Evolutionary conservation across 78 protist genomes (phyloP).

Genomic region (Salpingoeca rosetta): DNA sequence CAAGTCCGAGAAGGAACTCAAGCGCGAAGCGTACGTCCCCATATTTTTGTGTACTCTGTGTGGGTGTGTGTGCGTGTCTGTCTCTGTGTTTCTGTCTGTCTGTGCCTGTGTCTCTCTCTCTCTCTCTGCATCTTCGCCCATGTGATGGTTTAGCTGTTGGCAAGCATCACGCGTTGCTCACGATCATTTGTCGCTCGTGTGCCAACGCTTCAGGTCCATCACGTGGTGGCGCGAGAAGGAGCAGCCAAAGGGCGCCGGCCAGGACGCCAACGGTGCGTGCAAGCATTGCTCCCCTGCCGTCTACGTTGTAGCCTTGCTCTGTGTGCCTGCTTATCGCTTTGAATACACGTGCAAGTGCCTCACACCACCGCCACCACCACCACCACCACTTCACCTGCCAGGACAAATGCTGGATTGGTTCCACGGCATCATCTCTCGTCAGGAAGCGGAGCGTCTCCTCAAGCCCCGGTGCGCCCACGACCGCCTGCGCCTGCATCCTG

Average conservation of each 20-base stretch:
- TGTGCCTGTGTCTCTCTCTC: neutral
- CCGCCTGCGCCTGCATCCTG: too few relatives aligned
- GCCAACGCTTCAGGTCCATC: neutral
- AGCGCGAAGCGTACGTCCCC: neutral
- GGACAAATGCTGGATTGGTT: neutral
- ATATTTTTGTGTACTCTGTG: too few relatives aligned
- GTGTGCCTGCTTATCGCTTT: too few relatives aligned
- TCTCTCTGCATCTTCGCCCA: neutral
- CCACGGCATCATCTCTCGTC: neutral
- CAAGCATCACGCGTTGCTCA: too few relatives aligned
- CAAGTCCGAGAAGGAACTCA: neutral
- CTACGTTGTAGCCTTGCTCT: too few relatives aligned
- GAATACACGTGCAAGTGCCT: neutral
- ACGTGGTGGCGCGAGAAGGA: neutral
- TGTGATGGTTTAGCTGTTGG: too few relatives aligned
- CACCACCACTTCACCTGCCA: neutral
- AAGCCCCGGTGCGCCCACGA: too few relatives aligned
- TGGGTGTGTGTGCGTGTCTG: neutral
- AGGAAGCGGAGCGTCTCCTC: neutral
- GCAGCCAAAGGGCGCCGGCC: neutral
- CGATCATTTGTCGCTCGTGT: too few relatives aligned
- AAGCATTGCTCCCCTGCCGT: neutral
- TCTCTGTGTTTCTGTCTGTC: neutral
- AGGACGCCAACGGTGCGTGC: neutral
- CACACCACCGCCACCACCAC: neutral